phyloP scores from a whole-genome alignment of 345 rosid genomes.

The Syzygium grande region DNA sequence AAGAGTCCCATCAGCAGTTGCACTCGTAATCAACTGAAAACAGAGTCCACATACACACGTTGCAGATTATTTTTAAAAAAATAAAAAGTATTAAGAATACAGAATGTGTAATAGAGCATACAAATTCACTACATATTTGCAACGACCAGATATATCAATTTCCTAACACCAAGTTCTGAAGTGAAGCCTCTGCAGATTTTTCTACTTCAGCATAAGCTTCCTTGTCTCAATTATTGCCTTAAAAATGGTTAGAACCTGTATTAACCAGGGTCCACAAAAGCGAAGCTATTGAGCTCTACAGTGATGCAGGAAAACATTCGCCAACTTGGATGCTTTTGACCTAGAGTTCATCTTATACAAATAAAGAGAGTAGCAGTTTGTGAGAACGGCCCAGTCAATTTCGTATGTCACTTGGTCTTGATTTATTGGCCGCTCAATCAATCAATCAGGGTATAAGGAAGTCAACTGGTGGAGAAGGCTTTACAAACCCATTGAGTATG shows the following conservation, averaged over 20 bases:
- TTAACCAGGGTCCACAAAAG: not conserved
- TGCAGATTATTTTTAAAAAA: not conserved
- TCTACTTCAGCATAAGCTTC: not conserved
- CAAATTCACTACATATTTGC: not conserved
- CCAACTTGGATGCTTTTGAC: not conserved
- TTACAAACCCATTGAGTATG: not conserved
- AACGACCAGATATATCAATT: not conserved
- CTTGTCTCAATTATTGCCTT: not conserved
- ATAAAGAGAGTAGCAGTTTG: not conserved
- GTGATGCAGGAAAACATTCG: not conserved
- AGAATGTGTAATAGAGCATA: not conserved
- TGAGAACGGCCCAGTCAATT: not conserved
- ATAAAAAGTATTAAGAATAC: not conserved
- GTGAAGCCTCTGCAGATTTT: not conserved
- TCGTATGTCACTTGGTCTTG: not conserved
- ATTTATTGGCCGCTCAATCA: not conserved
- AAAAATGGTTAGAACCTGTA: not conserved
- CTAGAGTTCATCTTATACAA: not conserved
- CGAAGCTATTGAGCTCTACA: not conserved
- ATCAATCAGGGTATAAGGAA: not conserved
- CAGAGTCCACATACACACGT: not conserved
- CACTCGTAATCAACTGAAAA: conserved; percentile 61
- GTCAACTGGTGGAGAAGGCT: not conserved
- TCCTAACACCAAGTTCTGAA: not conserved
- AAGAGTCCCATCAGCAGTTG: conserved; percentile 63